Base-by-base conservation (phyloP, 2,329 filamentous ascomycete genomes). In the Aspergillus neoniger region DNA sequence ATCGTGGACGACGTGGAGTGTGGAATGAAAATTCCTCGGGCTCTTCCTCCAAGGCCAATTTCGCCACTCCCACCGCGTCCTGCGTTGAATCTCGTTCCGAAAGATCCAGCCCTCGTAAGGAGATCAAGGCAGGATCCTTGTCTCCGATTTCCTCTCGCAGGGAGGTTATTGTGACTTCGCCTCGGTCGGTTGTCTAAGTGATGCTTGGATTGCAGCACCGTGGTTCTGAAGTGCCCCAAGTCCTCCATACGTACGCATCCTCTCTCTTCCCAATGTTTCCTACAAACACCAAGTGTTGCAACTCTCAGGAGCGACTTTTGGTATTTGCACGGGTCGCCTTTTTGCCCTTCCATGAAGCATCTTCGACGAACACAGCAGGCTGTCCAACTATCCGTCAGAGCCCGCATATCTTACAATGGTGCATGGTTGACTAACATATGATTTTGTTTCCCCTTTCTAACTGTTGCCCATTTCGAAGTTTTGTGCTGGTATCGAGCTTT, bases 101-200 rank as follows among this genome's bases (percentile, higher is more conserved):
- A 48, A 73, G 74, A 55, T 75, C 76, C 25, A 80, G 73, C 60
- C 75, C 78, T n/a, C 73, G 73, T 30, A 80, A 78, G 63, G 73
- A 76, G 36, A 67, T 72, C 61, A 72, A 73, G 57, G 66, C 75
- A 15, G 75, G 72, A 14, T 76, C 76, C 32, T 57, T 70, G 44
- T 79, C 77, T 12, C 76, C 76, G 4, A 68, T 72, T 25, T 73
- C 76, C 12, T 75, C 76, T 14, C 73, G 75, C 59, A 76, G 76
- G 67, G 74, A 76, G 61, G 70, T 79, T 43, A 59, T 71, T 38
- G 63, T 75, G 48, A 71, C 72, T 17, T 75, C 75, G 43, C 72
- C 76, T 52, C 73, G 70, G 21, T 76, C 75, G 12, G 71, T 69
- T 48, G 65, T 68, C 39, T 75, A 64, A 65, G 15, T 57, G 28